A percentile compares a stretch with the other conserved stretches of the same genome.
These are phyloP conservation scores for Mycena haematopus DNA, from an alignment of 768 basidiomycete genomes.

Conservation along the genomic window DNA sequence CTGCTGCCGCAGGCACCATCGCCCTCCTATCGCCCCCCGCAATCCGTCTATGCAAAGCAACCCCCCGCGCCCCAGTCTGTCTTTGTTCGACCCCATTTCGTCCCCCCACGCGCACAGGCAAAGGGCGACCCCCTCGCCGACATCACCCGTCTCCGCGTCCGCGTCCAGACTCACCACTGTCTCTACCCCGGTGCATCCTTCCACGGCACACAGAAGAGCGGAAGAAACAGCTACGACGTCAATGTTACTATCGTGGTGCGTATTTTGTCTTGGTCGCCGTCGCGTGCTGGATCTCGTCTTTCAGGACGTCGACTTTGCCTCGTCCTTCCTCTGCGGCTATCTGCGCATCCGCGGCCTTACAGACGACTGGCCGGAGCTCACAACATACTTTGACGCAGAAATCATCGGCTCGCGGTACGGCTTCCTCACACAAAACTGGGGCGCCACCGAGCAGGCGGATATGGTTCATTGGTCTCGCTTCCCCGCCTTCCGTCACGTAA, in stretches of 20 bases:
- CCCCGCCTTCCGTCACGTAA: slow-evolving; percentile 85
- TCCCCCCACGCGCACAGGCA: slow-evolving; percentile 30
- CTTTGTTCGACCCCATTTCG: slow-evolving; percentile 25
- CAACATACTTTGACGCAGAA: slow-evolving; percentile 96
- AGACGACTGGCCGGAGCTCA: slow-evolving; percentile 93
- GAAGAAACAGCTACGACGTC: slow-evolving; percentile 93
- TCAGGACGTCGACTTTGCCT: slow-evolving; percentile 88
- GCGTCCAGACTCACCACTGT: slow-evolving; percentile 75
- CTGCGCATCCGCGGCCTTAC: slow-evolving; percentile 92
- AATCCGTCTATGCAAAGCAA: slow-evolving; percentile 17
- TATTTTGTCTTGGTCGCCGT: slow-evolving; percentile 32
- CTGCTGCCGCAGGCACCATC: slow-evolving; percentile 4
- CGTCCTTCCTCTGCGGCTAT: slow-evolving; percentile 89
- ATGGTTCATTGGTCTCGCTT: slow-evolving; percentile 95
- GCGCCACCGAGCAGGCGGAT: slow-evolving; percentile 90
- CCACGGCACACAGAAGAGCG: slow-evolving; percentile 92
- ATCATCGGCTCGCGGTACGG: slow-evolving; percentile 92
- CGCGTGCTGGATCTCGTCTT: slow-evolving; percentile 17
- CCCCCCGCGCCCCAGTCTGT: slow-evolving; percentile 23
- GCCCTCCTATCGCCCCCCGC: slow-evolving; percentile 27
- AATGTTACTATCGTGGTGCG: slow-evolving; percentile 90
- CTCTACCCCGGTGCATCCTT: slow-evolving; percentile 90
- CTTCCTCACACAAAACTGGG: slow-evolving; percentile 90
- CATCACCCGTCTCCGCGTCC: slow-evolving; percentile 78
- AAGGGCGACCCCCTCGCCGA: slow-evolving; percentile 66